These are phyloP conservation scores for Dimargaris xerosporica DNA, from an alignment of 192 early-diverging fungal genomes.

Conservation along the genomic window DNA sequence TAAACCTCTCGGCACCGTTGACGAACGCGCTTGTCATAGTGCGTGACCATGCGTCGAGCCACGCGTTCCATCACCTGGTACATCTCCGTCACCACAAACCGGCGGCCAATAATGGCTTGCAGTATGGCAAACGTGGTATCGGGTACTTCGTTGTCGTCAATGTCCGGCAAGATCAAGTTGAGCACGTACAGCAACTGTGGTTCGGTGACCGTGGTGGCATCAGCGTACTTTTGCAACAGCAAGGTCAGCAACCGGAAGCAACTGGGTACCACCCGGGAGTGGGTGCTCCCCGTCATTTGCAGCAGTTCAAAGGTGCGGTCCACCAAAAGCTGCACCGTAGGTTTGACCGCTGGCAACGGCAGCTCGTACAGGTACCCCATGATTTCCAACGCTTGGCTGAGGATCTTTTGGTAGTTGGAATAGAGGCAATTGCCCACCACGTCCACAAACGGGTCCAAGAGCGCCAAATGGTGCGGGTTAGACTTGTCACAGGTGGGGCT, in stretches of 20 bases:
- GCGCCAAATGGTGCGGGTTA: constrained; percentile 12
- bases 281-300: constrained; percentile 38
- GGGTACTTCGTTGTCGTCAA: constrained; percentile 79
- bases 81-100: constrained; percentile 73
- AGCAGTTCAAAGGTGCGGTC: constrained; percentile 67
- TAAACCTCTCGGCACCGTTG: constrained; percentile 69
- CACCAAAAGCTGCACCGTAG: constrained; percentile 53
- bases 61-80: constrained; percentile 89
- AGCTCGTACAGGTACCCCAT: constrained; percentile 54
- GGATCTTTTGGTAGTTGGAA: constrained; percentile 60
- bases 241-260: constrained; percentile 71
- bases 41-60: constrained; percentile 69
- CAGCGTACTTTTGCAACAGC: constrained; percentile 60
- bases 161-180: constrained; percentile 65
- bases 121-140: constrained; percentile 73
- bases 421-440: constrained; percentile 69
- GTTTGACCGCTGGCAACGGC: constrained; percentile 51
- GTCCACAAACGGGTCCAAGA: constrained; percentile 70
- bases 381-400: constrained; percentile 50
- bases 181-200: constrained; percentile 66
- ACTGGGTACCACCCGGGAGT: constrained; percentile 54
- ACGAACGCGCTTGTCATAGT: constrained; percentile 58
- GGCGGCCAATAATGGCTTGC: constrained; percentile 68
- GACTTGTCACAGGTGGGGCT: constrained; percentile 29
- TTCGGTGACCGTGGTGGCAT: constrained; percentile 43